Base-by-base conservation (phyloP, 2,329 filamentous ascomycete species). In the Raffaelea ambrosiae region DNA sequence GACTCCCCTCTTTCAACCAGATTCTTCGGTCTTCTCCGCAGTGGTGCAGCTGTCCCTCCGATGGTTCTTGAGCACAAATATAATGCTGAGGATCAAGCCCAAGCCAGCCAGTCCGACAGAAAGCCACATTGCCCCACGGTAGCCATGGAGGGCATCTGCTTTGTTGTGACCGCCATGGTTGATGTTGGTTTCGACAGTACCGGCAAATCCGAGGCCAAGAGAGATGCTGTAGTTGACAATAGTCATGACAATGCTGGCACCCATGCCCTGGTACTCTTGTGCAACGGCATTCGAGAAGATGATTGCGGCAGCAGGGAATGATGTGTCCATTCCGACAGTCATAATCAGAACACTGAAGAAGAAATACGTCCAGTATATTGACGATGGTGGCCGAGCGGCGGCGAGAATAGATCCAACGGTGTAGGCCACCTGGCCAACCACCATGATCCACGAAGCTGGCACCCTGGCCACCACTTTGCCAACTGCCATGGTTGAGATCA, bases 171-270 rank as follows among this genome's bases (percentile, higher is more conserved):
- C 59, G 3, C 47, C 47, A 16, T 55, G 36, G 36, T 58, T 58
- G 0, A 69, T 56, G 3, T 67, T 62, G 0, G 62, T 61, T 55
- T 85, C 79, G 2, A 84, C 73, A 0, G 79, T 85, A 0, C 79
- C 81, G 0, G 81, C 82, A 42, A 87, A 72, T 0, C 82, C 83
- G 0, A 87, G 66, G 0, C 79, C 80, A 3, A 86, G 61, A 1
- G 77, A 78, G 35, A 86, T 84, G 50, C 73, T 75, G 58, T 86
- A 86, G 60, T 87, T 85, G 50, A 85, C 75, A 10, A 83, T 68
- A 0, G 81, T 84, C 50, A 73, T 79, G 40, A 84, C 75, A 9
- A 85, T 58, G 16, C 71, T 76, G 5, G 67, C 69, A 0, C 61
- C 70, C 11, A 73, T 66, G 3, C 71, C 70, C 53, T 74, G 69